phyloP scores from a whole-genome alignment of 345 rosid genomes.

The Aegle marmelos region DNA sequence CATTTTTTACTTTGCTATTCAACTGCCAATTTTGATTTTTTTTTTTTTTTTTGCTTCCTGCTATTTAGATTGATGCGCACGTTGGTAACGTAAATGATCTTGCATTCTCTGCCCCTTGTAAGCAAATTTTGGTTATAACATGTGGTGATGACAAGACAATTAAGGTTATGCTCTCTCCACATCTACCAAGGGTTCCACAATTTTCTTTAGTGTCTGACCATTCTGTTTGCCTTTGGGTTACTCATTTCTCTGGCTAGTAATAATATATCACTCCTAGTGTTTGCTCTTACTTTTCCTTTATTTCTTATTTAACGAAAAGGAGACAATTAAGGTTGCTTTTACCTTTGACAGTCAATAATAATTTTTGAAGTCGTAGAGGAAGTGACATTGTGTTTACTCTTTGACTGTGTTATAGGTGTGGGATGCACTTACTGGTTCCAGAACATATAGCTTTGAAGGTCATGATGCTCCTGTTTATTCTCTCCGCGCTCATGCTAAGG shows the following conservation, averaged over 20 bases:
- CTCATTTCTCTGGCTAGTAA: background rate
- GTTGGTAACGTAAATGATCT: constrained; percentile 71
- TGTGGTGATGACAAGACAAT: constrained; percentile 87
- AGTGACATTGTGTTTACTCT: constrained; percentile 11
- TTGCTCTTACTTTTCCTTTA: background rate
- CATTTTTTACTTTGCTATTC: background rate
- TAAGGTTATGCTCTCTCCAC: constrained; percentile 40
- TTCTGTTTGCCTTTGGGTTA: background rate
- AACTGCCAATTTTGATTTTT: background rate
- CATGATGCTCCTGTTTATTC: constrained; percentile 88
- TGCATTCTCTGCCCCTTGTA: constrained; percentile 65
- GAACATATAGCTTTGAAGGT: constrained; percentile 69
- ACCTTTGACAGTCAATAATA: background rate
- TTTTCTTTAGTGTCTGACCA: background rate
- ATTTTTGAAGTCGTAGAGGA: background rate
- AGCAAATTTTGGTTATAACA: constrained; percentile 69
- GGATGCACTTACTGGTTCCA: constrained; percentile 68
- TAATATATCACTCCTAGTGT: background rate
- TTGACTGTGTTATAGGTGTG: constrained; percentile 49
- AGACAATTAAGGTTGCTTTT: constrained; percentile 62
- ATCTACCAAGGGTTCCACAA: background rate
- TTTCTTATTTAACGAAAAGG: too few species aligned
- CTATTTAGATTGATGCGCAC: constrained; percentile 67
- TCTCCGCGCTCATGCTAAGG: constrained; percentile 74
- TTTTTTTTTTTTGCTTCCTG: background rate